phyloP scores from a whole-genome alignment of 345 rosid genomes.

The Bruguiera sexangula region DNA sequence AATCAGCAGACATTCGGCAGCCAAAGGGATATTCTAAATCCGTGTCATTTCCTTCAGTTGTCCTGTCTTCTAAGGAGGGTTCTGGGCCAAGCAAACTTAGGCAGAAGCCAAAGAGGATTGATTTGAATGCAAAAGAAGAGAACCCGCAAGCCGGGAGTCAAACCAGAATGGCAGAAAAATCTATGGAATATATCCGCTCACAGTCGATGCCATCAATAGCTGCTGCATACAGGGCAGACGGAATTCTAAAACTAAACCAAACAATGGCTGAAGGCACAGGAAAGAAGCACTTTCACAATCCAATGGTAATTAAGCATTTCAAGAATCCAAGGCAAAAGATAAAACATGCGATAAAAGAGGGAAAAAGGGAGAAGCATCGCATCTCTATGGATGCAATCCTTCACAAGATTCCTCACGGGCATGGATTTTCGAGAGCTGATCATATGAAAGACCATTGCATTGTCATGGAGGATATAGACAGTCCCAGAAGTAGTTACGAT shows the following conservation, averaged over 20 bases:
- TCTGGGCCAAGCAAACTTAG: conserved; percentile 12
- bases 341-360: conserved; percentile 51
- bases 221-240: conserved; percentile 30
- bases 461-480: conserved; percentile 15
- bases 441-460: conserved; percentile 26
- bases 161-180: conserved; percentile 6
- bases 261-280: conserved; percentile 9
- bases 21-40: conserved; percentile 35
- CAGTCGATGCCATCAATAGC: conserved; percentile 30
- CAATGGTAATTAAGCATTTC: conserved; percentile 49
- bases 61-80: conserved; percentile 20
- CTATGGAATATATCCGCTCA: conserved; percentile 21
- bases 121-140: conserved; percentile 6
- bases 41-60: conserved; percentile 42
- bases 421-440: conserved; percentile 44
- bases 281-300: conserved; percentile 37
- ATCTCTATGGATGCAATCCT: conserved; percentile 79
- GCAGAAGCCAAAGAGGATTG: conserved; percentile 5
- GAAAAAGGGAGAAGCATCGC: conserved; percentile 59
- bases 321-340: conserved; percentile 68
- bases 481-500: conserved; percentile 16
- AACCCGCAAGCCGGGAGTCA: conserved; percentile 6
- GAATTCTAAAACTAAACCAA: conserved; percentile 28
- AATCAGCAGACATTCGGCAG: conserved; percentile 34
- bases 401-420: conserved; percentile 67